Evolutionary conservation across 2,329 filamentous ascomycete species (phyloP).

Genomic region (Botryotinia globosa): DNA sequence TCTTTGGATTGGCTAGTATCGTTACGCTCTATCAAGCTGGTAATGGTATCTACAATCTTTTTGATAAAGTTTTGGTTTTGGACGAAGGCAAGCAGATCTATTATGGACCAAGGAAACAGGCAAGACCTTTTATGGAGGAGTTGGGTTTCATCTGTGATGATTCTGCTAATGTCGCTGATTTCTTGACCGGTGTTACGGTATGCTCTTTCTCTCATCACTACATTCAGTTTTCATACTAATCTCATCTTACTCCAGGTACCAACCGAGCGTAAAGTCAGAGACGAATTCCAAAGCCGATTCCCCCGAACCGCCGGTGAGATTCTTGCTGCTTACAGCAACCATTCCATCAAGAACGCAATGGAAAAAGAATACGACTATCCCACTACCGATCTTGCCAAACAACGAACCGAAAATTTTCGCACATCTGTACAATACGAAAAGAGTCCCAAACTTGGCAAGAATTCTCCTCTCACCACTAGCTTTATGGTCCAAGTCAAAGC

Average conservation of each 20-base stretch:
- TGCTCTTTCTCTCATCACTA: not conserved
- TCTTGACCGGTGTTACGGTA: slow-evolving; percentile 53
- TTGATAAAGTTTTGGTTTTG: slow-evolving; percentile 68
- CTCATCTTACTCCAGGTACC: slow-evolving; percentile 34
- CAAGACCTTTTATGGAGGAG: slow-evolving; percentile 61
- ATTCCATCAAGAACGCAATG: slow-evolving; percentile 50
- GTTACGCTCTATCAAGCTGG: slow-evolving; percentile 69
- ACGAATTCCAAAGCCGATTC: slow-evolving; percentile 43
- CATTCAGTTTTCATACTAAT: not conserved
- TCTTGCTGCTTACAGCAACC: slow-evolving; percentile 50
- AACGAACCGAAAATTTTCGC: slow-evolving; percentile 49
- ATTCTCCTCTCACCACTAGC: slow-evolving; percentile 55
- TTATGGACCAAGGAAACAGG: slow-evolving; percentile 59
- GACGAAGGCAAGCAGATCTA: slow-evolving; percentile 65
- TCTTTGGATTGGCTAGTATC: slow-evolving; percentile 57
- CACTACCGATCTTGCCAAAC: slow-evolving; percentile 46
- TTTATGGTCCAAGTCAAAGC: slow-evolving; percentile 55
- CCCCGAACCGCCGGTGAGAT: slow-evolving; percentile 48
- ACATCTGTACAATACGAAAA: slow-evolving; percentile 54
- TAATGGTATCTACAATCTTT: slow-evolving; percentile 66
- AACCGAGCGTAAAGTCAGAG: slow-evolving; percentile 62
- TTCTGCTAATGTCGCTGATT: slow-evolving; percentile 64
- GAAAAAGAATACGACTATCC: slow-evolving; percentile 57
- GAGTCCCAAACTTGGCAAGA: slow-evolving; percentile 50
- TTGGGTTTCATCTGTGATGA: slow-evolving; percentile 62